phyloP scores from a whole-genome alignment of 139 green algal genomes.

The Eudorina sp. region DNA sequence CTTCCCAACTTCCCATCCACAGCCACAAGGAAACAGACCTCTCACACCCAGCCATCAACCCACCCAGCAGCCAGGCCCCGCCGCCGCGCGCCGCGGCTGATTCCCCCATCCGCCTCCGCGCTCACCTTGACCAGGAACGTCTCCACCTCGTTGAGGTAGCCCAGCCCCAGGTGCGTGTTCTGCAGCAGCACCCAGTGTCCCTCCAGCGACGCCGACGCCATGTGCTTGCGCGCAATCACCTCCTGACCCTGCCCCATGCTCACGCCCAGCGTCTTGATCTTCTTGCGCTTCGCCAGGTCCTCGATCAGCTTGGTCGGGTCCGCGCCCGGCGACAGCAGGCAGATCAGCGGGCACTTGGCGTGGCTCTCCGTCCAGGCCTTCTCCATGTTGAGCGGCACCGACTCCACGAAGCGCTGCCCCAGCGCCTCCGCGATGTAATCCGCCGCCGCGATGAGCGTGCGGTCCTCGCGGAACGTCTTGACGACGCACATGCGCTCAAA shows the following conservation, averaged over 20 bases:
- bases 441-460: slow-evolving; percentile 87
- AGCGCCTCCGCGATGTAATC: slow-evolving; percentile 91
- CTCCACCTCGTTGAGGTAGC: slow-evolving; percentile 95
- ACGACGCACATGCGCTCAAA: slow-evolving; percentile 95
- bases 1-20: too few relatives aligned
- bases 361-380: slow-evolving; percentile 75
- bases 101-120: background rate
- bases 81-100: too few relatives aligned
- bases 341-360: slow-evolving; percentile 89
- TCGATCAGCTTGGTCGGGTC: slow-evolving; percentile 96
- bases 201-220: slow-evolving; percentile 86
- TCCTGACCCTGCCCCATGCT: slow-evolving; percentile 93
- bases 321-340: slow-evolving; percentile 90
- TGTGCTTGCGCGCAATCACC: slow-evolving; percentile 92
- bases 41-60: background rate
- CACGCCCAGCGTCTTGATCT: slow-evolving; percentile 93
- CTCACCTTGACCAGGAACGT: slow-evolving; percentile 69
- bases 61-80: too few relatives aligned
- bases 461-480: slow-evolving; percentile 93
- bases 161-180: slow-evolving; percentile 95
- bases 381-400: slow-evolving; percentile 91
- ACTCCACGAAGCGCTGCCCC: slow-evolving; percentile 91
- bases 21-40: too few relatives aligned
- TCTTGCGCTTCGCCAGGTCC: slow-evolving; percentile 95
- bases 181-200: slow-evolving; percentile 97